Evolutionary conservation across 1,139 yeast species (phyloP), one percentile per base, ranked within the genome.

Genomic region (Zygoascus sp.): DNA sequence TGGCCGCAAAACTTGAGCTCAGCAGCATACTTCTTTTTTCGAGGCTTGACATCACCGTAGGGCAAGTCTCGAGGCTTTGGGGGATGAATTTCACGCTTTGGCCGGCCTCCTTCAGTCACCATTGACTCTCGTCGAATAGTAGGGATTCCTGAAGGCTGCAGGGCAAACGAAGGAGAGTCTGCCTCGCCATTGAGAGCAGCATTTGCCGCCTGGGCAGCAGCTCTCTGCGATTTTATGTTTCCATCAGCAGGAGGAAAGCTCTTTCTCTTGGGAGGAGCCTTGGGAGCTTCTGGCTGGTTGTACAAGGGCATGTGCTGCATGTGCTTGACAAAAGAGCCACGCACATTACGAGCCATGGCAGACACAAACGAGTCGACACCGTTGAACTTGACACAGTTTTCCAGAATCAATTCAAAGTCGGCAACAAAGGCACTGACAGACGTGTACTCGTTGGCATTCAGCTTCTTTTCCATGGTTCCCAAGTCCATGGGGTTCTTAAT

Each of bases 11-110:
- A 94, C 60, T 92, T 76, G 61, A 92, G 76, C 65, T 92, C 97
- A 11, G 92, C 84, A 40, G 94, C 95, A 65, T 75, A 82, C 72
- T 88, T 92, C 77, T 92, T 90, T 67, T 88, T 86, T 55, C 95
- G 79, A 42, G 97, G 98, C 63, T 94, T 80, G 48, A 61, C 56
- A 61, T 88, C 96, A 27, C 66, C 65, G 60, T 88, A 88, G 2
- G 96, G 95, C 64, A 90, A 78, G 64, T 92, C 97, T 63, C 88
- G 88, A 15, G 96, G 86, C 61, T 86, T 84, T 46, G 98, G 98
- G 2, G 98, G 98, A 62, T 90, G 97, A 44, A 92, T 88, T 58
- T 89, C 95, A 57, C 99, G 80, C 69, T 90, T 90, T 39, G 98
- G 97, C 56, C 98, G 77, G 37, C 81, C 82, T 36, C 81, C 81